Evolutionary conservation across 805 yeast genomes (phyloP), one percentile per base, ranked within the genome.

Genomic region (Candida koratica): DNA sequence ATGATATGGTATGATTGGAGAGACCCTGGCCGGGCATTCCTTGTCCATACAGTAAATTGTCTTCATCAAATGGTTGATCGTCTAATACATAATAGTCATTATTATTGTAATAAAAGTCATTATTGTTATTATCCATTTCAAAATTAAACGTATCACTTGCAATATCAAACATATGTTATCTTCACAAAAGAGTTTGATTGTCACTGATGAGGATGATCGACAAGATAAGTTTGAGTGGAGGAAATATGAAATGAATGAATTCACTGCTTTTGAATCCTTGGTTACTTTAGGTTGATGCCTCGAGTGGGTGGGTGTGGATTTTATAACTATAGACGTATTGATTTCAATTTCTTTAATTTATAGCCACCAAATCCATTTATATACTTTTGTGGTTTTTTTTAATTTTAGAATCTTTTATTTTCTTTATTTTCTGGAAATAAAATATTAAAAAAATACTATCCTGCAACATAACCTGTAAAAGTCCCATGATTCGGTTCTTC

Each of bases 81-180:
- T 38, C 43, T n/a, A 36, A 40, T n/a, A 38, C 24, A 17, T 19
- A 33, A 19, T 32, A 36, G 32, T 37, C 31, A 17, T 33, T 30
- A 18, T 29, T 22, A 15, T 27, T 23, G 25, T 41, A 41, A 28
- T 42, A 37, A 28, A 36, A 36, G 24, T 43, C 36, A 34, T 37
- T 35, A 32, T 39, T 43, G 28, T 39, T 43, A 24, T 43, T 36
- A 26, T 36, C 36, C 32, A 39, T 41, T 25, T 34, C 26, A 34
- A 34, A 42, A 19, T 30, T 43, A 18, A 43, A n/a, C 4, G 40
- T 43, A n/a, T 43, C 46, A 34, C 43, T 43, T 15, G 41, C 31
- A 25, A 39, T 36, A 37, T 43, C 39, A 29, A 43, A 43, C 46
- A 43, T 43, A 29, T 16, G 32, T 4, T 29, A 29, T n/a, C 26